A percentile compares a stretch with the other conserved stretches of the same genome.
Evolutionary conservation across 495 filamentous ascomycete genomes (phyloP).

Genomic region (Aspergillus bridgeri): DNA sequence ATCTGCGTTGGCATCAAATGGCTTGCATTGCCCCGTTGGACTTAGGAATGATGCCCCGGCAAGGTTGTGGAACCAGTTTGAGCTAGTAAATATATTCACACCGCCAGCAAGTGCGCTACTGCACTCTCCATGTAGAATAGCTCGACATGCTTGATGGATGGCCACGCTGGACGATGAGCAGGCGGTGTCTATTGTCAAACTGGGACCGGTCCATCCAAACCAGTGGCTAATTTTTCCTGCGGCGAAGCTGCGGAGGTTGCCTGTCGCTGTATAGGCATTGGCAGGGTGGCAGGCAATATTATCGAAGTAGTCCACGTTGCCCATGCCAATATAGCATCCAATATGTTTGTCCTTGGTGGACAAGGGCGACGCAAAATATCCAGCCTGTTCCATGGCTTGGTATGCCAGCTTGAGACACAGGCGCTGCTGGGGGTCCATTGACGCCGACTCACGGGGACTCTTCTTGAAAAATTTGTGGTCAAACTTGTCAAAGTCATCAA

Average conservation of each 20-base stretch:
- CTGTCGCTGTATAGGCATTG: conserved; percentile 34
- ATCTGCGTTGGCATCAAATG: conserved; percentile 65
- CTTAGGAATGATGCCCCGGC: conserved; percentile 32
- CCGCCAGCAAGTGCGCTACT: conserved; percentile 35
- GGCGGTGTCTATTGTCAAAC: conserved; percentile 39
- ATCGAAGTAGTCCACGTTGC: conserved; percentile 29
- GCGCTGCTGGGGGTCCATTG: conserved; percentile 51
- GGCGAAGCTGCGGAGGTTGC: conserved; percentile 26
- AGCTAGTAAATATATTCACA: conserved; percentile 35
- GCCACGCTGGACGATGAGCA: conserved; percentile 44
- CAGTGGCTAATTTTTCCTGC: conserved; percentile 31
- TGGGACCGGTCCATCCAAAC: conserved; percentile 49
- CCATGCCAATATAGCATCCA: conserved; percentile 32
- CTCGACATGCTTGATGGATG: conserved; percentile 31
- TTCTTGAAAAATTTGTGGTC: conserved; percentile 53
- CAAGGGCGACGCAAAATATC: too few species aligned
- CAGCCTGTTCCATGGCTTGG: conserved; percentile 42
- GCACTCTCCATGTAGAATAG: conserved; percentile 31
- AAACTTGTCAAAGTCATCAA: conserved; percentile 39
- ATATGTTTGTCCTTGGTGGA: too few species aligned
- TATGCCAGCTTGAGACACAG: conserved; percentile 45
- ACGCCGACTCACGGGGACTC: conserved; percentile 37
- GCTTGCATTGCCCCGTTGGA: conserved; percentile 52
- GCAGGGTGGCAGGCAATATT: conserved; percentile 31
- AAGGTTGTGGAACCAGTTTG: conserved; percentile 28